Evolutionary conservation across 2,329 filamentous ascomycete species (phyloP).

Genomic region (Talaromyces sp.): DNA sequence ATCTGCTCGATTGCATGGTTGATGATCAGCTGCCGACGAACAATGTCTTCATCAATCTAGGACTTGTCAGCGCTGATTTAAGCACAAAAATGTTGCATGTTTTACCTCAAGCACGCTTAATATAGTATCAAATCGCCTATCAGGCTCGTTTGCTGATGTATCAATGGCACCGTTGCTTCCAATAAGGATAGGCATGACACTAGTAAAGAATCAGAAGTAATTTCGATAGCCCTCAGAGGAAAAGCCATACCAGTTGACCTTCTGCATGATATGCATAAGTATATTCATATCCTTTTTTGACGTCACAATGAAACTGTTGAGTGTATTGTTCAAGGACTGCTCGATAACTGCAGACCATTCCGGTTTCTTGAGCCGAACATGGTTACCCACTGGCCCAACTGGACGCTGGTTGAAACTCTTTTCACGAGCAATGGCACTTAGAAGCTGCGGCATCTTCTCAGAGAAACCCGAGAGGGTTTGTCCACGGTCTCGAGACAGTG

Average conservation of each 20-base stretch:
- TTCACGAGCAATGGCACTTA: conserved; percentile 68
- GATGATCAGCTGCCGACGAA: conserved; percentile 80
- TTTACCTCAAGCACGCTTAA: conserved; percentile 66
- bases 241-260: conserved; percentile 48
- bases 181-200: conserved; percentile 60
- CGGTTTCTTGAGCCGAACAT: conserved; percentile 71
- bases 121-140: conserved; percentile 68
- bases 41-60: conserved; percentile 71
- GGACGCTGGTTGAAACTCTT: conserved; percentile 65
- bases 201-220: conserved; percentile 30
- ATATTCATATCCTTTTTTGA: conserved; percentile 70
- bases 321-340: conserved; percentile 62
- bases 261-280: conserved; percentile 63
- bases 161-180: conserved; percentile 55
- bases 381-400: conserved; percentile 75
- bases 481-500: conserved; percentile 56
- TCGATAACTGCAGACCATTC: conserved; percentile 84
- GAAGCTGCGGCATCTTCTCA: conserved; percentile 57
- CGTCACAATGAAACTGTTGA: conserved; percentile 78
- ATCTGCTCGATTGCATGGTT: conserved; percentile 78
- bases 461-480: conserved; percentile 64
- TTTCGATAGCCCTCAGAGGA: neutral
- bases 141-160: conserved; percentile 67
- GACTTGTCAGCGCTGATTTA: neutral
- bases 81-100: conserved; percentile 18